Base-by-base conservation (phyloP, 352 stramenopile species). In the Vaucheria bursata region DNA sequence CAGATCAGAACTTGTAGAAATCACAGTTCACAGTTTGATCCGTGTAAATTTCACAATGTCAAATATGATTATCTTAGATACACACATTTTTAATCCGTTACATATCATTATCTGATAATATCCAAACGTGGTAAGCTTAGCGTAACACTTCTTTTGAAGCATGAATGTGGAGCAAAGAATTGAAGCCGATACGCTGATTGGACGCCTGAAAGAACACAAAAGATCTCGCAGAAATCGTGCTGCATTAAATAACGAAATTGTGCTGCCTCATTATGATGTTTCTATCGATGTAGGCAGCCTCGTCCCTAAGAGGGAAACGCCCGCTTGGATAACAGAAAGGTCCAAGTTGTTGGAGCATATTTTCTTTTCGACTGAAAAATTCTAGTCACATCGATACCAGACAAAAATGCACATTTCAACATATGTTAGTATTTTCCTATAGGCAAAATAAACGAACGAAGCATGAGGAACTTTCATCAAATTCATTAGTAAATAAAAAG, bases 241-340 rank as follows among this genome's bases (percentile, higher is more conserved):
- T 73, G n/a, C n/a, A n/a, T n/a, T n/a, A n/a, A n/a, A n/a, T n/a
- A n/a, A n/a, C n/a, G n/a, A n/a, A n/a, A n/a, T n/a, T n/a, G n/a
- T n/a, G n/a, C n/a, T n/a, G n/a, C n/a, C n/a, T n/a, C n/a, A n/a
- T n/a, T 73, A 73, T 64, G 68, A 73, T 73, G 35, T 7, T 3
- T 79, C 40, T 7, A 52, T 80, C 50, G 75, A 81, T 5, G 76
- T 81, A 32, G 65, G 68, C 33, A 31, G 73, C 29, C 50, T 81
- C n/a, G 76, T 81, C 34, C 76, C 76, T 39, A 72, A 79, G 36
- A 69, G 76, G 0, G 68, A 69, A 45, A 32, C 79, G 31, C 76
- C 76, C 6, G 70, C 73, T 1, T 81, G 76, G 76, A 71, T 81
- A 79, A 64, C 25, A 18, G 52, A 79, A 59, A 59, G 45, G 45